Conservation (phyloP, 495 filamentous ascomycete species). For the Talaromyces wortmannii region DNA sequence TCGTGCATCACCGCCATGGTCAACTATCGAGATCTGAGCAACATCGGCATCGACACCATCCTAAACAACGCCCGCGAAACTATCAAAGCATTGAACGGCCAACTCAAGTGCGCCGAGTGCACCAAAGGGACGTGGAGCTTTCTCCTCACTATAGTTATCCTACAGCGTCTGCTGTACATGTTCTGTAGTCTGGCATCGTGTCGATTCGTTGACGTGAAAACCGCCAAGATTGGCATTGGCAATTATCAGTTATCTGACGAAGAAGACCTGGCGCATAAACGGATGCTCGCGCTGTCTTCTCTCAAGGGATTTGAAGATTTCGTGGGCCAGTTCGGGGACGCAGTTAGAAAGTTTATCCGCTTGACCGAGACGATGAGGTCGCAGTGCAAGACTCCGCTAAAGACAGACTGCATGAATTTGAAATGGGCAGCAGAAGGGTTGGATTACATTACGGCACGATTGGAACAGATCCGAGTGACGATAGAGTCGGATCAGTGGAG, state of each 20-base stretch:
- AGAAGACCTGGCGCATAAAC: background rate
- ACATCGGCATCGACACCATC: background rate
- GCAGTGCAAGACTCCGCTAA: background rate
- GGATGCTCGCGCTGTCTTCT: background rate
- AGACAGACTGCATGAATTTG: background rate
- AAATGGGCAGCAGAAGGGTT: background rate
- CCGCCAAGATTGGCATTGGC: background rate
- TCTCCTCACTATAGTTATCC: background rate
- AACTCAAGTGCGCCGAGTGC: background rate
- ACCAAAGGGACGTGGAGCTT: background rate
- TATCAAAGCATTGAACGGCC: background rate
- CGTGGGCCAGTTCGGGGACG: background rate
- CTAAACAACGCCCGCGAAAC: background rate
- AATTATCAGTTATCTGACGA: background rate
- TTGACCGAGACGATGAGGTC: background rate
- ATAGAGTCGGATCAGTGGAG: background rate
- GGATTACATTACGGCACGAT: background rate
- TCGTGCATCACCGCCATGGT: background rate
- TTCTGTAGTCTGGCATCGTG: background rate
- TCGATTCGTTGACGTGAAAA: background rate
- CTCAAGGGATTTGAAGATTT: background rate
- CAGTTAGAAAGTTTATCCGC: background rate
- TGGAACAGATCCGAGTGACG: background rate
- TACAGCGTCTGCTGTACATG: background rate
- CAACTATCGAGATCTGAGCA: background rate